Percentiles rank a stretch among this genome's conserved stretches.
Evolutionary conservation across 2,329 filamentous ascomycete genomes (phyloP).

Genomic region (Fusarium heterosporum): DNA sequence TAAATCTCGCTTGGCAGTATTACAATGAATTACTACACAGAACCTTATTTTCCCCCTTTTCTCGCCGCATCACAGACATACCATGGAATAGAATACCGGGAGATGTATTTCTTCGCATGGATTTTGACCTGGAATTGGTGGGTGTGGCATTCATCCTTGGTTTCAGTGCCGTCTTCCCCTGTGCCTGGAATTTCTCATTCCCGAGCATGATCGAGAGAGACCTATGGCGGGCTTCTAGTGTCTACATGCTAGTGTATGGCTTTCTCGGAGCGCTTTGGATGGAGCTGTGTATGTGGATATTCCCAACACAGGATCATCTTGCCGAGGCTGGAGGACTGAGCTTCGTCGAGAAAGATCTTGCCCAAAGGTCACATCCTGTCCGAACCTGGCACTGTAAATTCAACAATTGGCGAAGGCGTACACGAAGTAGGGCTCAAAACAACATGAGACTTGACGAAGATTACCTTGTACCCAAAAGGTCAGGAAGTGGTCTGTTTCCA

Average conservation of each 20-base stretch:
- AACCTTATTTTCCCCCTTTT: constrained; percentile 15
- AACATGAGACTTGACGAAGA: not conserved
- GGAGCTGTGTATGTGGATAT: constrained; percentile 27
- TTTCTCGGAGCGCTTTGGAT: constrained; percentile 15
- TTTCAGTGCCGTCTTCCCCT: constrained; percentile 17
- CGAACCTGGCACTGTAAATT: not conserved
- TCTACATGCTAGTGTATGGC: constrained; percentile 22
- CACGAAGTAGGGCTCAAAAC: not conserved
- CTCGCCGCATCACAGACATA: not conserved
- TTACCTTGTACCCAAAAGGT: not conserved
- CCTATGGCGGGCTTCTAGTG: constrained; percentile 19
- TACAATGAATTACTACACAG: constrained; percentile 22
- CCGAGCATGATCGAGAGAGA: not conserved
- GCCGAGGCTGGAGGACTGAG: not conserved
- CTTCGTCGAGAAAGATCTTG: not conserved
- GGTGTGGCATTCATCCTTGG: constrained; percentile 24
- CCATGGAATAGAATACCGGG: constrained; percentile 23
- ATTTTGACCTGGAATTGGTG: constrained; percentile 20
- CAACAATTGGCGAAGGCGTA: not conserved
- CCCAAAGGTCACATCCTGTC: not conserved
- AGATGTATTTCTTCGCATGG: constrained; percentile 22
- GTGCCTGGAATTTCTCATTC: constrained; percentile 18
- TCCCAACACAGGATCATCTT: not conserved
- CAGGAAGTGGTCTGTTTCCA: not conserved
- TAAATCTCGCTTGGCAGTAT: constrained; percentile 26